Evolutionary conservation across 2,329 filamentous ascomycete species (phyloP), one percentile per base, ranked within the genome.

Genomic region (Botrytis paeoniae): DNA sequence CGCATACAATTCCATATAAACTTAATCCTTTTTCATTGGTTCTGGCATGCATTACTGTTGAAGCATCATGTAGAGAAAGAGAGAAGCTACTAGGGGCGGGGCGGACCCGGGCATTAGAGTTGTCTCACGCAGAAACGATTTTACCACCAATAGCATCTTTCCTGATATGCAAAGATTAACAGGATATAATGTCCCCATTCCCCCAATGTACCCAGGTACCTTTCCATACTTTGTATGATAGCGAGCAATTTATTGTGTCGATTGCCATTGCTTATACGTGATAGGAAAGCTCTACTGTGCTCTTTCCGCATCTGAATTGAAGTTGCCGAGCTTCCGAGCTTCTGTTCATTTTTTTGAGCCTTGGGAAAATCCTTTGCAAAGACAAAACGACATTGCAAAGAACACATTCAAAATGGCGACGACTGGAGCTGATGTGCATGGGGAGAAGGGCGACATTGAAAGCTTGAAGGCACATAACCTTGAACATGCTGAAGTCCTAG

Each of bases 71-170:
- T 43, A 29, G 29, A 43, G 2, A 43, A 64, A 29, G 14, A 22
- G 12, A 29, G 61, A 43, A 32, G 63, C 25, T 18, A n/a, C 32
- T 18, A 8, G 43, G 63, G 32, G 25, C 32, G 63, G 63, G 63
- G 60, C 60, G 51, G 51, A 54, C 51, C 12, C n/a, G 14, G 14
- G 1, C n/a, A 3, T n/a, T 54, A 63, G 14, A 51, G 18, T 16
- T 18, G 12, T 35, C 63, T 6, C 43, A 66, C 39, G 20, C 14
- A 39, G 32, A 5, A 32, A 1, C 14, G 32, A 66, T 51, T 54
- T 66, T 66, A 66, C 64, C 45, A 66, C 64, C 64, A 66, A 66
- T 66, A 39, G 32, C 22, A 51, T 39, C 18, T 39, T 18, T 18
- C 25, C 32, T 4, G 25, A n/a, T 6, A 25, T 66, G 32, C 32